Percentiles rank a stretch among this genome's conserved stretches.
These are phyloP conservation scores for Brassica carinata DNA, from an alignment of 345 rosid species.

Conservation along the genomic window DNA sequence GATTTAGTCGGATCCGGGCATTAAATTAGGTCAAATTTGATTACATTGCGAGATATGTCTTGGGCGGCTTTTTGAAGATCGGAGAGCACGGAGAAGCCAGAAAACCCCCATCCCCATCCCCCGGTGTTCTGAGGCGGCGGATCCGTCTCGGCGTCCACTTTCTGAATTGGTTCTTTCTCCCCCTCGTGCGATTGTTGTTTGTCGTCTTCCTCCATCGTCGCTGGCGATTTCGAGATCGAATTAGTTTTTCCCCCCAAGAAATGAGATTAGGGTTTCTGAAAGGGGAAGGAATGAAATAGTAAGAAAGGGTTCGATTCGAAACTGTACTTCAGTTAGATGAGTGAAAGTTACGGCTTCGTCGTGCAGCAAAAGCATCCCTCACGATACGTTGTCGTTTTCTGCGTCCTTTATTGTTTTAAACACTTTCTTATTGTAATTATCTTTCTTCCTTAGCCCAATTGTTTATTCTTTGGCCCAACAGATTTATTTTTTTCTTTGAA, in stretches of 20 bases:
- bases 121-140: constrained; percentile 36
- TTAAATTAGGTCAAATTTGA: neutral
- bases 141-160: constrained; percentile 31
- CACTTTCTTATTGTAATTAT: neutral
- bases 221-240: neutral
- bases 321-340: constrained; percentile 33
- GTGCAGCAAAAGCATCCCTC: neutral
- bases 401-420: neutral
- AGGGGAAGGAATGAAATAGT: neutral
- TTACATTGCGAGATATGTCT: constrained; percentile 93
- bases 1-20: constrained; percentile 21
- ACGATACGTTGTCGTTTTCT: neutral
- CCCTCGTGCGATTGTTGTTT: constrained; percentile 34
- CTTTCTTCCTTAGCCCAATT: neutral
- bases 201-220: constrained; percentile 49
- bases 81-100: constrained; percentile 67
- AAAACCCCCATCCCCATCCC: constrained; percentile 80
- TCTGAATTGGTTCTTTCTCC: constrained; percentile 21
- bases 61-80: constrained; percentile 96
- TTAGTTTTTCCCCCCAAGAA: constrained; percentile 1
- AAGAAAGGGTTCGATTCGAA: constrained; percentile 1
- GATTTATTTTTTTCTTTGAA: neutral
- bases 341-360: constrained; percentile 10
- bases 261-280: constrained; percentile 4
- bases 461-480: neutral